Evolutionary conservation across 2,329 filamentous ascomycete species (phyloP).

Genomic region (Penicillium sp.): DNA sequence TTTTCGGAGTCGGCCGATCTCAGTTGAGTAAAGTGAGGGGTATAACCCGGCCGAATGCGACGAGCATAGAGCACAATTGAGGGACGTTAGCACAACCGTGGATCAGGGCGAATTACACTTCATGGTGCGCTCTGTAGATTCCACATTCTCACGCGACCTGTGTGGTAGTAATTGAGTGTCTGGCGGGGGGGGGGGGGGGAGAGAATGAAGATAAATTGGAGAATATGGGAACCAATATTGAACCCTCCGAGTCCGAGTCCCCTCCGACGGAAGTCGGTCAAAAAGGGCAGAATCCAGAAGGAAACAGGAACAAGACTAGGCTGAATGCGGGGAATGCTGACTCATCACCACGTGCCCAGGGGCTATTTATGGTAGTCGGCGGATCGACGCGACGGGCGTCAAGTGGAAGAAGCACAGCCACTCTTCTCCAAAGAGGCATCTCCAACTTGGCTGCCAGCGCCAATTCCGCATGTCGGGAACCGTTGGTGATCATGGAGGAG

Average conservation of each 20-base stretch:
- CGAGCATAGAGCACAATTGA: slow-evolving; percentile 14
- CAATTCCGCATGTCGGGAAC: slow-evolving; percentile 29
- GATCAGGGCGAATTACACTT: slow-evolving; percentile 18
- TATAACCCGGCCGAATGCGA: slow-evolving; percentile 29
- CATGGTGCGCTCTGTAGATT: slow-evolving; percentile 10
- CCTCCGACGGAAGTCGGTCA: background rate
- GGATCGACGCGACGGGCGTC: slow-evolving; percentile 26
- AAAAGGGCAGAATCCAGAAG: background rate
- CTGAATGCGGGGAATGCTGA: slow-evolving; percentile 22
- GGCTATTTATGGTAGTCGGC: slow-evolving; percentile 25
- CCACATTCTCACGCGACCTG: background rate
- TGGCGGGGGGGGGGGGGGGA: background rate
- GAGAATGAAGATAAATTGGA: background rate
- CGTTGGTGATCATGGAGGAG: slow-evolving; percentile 35
- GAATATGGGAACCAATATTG: background rate
- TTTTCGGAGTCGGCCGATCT: slow-evolving; percentile 36
- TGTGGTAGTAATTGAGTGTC: background rate
- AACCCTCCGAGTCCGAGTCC: background rate
- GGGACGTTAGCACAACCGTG: slow-evolving; percentile 17
- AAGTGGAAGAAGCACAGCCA: slow-evolving; percentile 27
- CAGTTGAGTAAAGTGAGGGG: slow-evolving; percentile 31
- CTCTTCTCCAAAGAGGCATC: slow-evolving; percentile 20
- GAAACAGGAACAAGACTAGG: slow-evolving; percentile 14
- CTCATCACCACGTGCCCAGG: slow-evolving; percentile 25
- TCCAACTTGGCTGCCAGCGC: slow-evolving; percentile 20